These are phyloP conservation scores for Didymella pinodella DNA, from an alignment of 2,329 filamentous ascomycete genomes.

Conservation along the genomic window DNA sequence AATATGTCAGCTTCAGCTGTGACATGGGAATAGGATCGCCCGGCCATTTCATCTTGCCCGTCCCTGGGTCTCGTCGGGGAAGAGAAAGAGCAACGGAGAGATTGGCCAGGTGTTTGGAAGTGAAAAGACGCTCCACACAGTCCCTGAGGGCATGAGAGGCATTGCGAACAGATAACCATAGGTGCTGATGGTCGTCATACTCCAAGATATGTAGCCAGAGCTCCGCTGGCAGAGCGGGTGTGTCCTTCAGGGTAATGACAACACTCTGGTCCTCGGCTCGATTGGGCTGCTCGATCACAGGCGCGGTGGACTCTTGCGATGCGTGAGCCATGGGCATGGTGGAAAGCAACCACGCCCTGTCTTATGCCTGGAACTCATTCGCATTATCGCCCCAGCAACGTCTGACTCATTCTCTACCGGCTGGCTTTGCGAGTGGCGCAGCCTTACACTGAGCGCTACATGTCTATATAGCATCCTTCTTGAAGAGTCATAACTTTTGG, in stretches of 20 bases:
- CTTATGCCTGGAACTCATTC: background rate
- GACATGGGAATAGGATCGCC: constrained; percentile 20
- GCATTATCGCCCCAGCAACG: constrained; percentile 1
- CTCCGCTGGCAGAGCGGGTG: constrained; percentile 23
- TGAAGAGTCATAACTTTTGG: background rate
- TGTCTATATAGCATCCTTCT: background rate
- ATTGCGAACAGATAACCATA: constrained; percentile 32
- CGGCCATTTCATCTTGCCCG: constrained; percentile 24
- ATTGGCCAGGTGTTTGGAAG: constrained; percentile 23
- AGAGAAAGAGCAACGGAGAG: constrained; percentile 27
- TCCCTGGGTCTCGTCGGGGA: constrained; percentile 31
- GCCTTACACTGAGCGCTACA: background rate
- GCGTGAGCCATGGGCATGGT: background rate
- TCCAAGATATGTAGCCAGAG: constrained; percentile 33
- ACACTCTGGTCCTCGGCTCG: background rate
- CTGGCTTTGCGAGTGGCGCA: constrained; percentile 7
- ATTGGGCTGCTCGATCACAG: background rate
- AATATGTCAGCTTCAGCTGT: constrained; percentile 24
- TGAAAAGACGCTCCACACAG: constrained; percentile 31
- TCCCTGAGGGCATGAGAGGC: constrained; percentile 27
- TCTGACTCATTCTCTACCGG: constrained; percentile 8
- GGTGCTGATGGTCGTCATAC: constrained; percentile 21
- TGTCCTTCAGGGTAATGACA: background rate
- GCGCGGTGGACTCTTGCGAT: background rate
- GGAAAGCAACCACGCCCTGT: background rate